A percentile compares a stretch with the other conserved stretches of the same genome.
phyloP scores from a whole-genome alignment of 805 yeast species.

The Starmerella ratchasimensis region DNA sequence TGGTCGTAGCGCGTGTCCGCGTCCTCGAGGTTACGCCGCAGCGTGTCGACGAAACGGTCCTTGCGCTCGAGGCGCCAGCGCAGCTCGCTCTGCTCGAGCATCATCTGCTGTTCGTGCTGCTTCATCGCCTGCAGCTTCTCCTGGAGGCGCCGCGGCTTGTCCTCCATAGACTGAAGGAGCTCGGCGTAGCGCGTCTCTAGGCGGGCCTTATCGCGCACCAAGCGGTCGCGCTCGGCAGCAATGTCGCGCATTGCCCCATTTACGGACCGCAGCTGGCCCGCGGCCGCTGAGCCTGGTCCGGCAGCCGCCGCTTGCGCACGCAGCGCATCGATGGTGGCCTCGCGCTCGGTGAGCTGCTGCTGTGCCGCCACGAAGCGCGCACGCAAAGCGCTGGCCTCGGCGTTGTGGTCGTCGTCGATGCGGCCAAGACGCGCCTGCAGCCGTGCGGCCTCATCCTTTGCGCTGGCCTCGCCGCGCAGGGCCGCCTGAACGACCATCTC shows the following conservation, averaged over 20 bases:
- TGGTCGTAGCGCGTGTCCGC: constrained; percentile 35
- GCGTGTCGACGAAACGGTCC: constrained; percentile 21
- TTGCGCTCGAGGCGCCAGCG: constrained; percentile 20
- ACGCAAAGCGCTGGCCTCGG: constrained; percentile 4
- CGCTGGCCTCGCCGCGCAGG: constrained; percentile 43
- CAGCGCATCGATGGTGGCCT: constrained; percentile 6
- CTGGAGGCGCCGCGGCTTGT: constrained; percentile 19
- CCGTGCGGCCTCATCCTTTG: constrained; percentile 32
- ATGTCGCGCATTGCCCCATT: constrained; percentile 49
- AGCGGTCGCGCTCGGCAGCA: constrained; percentile 45
- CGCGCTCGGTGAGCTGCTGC: constrained; percentile 7
- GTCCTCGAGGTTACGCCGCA: constrained; percentile 40
- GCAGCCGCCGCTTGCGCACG: constrained; percentile 2
- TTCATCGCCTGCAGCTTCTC: constrained; percentile 29
- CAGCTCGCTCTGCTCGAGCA: constrained; percentile 20
- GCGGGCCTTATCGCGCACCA: constrained; percentile 37
- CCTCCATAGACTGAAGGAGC: constrained; percentile 29
- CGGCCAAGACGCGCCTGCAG: constrained; percentile 7
- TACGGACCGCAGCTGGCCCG: constrained; percentile 39
- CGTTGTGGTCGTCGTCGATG: constrained; percentile 9
- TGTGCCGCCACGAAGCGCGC: constrained; percentile 5
- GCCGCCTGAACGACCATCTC: constrained; percentile 58
- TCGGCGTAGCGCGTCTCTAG: constrained; percentile 35
- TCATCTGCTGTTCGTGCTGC: constrained; percentile 17
- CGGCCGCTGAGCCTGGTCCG: constrained; percentile 8